Evolutionary conservation across 331 rosid genomes (phyloP), one percentile per base, ranked within the genome.

Genomic region (Cydonia oblonga): DNA sequence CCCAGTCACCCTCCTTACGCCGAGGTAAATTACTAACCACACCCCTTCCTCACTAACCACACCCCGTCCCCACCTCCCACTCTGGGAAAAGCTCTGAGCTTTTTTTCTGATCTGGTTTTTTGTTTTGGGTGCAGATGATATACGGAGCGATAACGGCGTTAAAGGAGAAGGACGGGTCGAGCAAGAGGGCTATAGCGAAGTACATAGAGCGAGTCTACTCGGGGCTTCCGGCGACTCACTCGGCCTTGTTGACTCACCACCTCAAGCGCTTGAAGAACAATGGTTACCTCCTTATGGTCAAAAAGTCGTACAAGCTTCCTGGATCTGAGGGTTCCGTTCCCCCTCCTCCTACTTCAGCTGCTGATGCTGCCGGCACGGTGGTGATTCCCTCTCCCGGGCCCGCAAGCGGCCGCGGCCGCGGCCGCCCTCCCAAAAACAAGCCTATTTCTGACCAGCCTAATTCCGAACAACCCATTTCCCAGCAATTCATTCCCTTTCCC

Each of bases 151-250:
- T 92, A 28, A 69, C 76, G 40, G 90, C 96, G 2, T 64, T 92
- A 80, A 92, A 86, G 81, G 97, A 92, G 83, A 73, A 77, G 5
- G 58, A 88, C 12, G 97, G 97, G 46, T 92, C 97, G 5, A 92
- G 96, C 86, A 88, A 80, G 80, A 86, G 84, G 11, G 96, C 97
- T 3, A 92, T 92, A 56, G 83, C 78, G 0, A 92, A 90, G 80
- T 92, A 88, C 83, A 88, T 92, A 73, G 96, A 92, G 81, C 84
- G 81, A 62, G 78, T 63, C 16, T 88, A 87, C 83, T 33, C 64
- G 38, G 86, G 78, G 15, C 92, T 92, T 2, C 95, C 95, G 5
- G 53, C 89, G 1, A 81, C 80, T 74, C 93, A 86, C 85, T 20
- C 85, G 0, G 10, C 82, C 64, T 54, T 92, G 84, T 81, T 92